Evolutionary conservation across 2,329 filamentous ascomycete species (phyloP).

Genomic region (Penicillium sp.): DNA sequence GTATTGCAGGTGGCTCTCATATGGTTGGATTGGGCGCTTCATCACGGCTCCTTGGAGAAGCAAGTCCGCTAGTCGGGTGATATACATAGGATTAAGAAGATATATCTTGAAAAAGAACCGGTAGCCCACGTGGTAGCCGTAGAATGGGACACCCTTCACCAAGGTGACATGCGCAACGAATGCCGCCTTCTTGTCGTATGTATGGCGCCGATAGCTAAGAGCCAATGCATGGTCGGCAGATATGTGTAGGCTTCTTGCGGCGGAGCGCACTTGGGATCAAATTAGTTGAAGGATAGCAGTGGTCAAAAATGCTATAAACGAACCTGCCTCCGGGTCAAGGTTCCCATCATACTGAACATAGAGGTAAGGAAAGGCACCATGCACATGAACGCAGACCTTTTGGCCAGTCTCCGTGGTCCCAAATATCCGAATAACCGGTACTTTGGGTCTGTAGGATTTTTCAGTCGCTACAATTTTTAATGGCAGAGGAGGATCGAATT

Average conservation of each 20-base stretch:
- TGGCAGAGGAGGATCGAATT: conserved; percentile 79
- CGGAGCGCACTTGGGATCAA: conserved; percentile 65
- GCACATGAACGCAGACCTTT: conserved; percentile 93
- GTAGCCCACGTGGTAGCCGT: conserved; percentile 93
- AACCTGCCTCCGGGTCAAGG: conserved; percentile 70
- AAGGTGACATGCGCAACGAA: conserved; percentile 91
- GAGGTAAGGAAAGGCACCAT: conserved; percentile 95
- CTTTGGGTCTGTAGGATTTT: conserved; percentile 67
- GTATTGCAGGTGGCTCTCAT: conserved; percentile 92
- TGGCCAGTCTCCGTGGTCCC: conserved; percentile 93
- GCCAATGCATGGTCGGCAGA: conserved; percentile 92
- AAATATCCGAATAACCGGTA: conserved; percentile 89
- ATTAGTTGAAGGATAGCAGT: neutral
- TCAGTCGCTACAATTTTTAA: conserved; percentile 65
- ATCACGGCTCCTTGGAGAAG: conserved; percentile 87
- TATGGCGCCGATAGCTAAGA: conserved; percentile 79
- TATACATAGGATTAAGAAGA: conserved; percentile 82
- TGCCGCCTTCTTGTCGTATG: conserved; percentile 68
- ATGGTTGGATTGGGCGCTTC: conserved; percentile 83
- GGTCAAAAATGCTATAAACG: conserved; percentile 30
- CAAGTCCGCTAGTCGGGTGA: conserved; percentile 85
- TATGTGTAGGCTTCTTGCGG: conserved; percentile 77
- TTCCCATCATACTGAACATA: conserved; percentile 83
- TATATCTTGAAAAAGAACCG: conserved; percentile 93
- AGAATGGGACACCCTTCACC: conserved; percentile 93